phyloP scores from a whole-genome alignment of 495 filamentous ascomycete genomes.

The Glarea lozoyensis region DNA sequence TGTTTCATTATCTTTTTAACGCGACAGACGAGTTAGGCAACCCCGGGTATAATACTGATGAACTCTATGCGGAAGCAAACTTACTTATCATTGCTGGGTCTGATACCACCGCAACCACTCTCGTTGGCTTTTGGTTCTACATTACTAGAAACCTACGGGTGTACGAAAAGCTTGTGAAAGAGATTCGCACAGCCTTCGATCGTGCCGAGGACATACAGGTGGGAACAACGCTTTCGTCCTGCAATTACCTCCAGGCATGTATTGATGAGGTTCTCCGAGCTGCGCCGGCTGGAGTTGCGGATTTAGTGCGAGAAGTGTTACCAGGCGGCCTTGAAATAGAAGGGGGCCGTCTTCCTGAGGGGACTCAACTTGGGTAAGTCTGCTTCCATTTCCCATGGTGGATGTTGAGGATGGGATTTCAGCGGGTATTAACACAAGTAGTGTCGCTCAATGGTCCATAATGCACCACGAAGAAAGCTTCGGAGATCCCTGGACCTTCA shows the following conservation, averaged over 20 bases:
- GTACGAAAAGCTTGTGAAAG: slow-evolving; percentile 35
- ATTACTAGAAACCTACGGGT: slow-evolving; percentile 45
- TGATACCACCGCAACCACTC: slow-evolving; percentile 53
- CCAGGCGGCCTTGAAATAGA: slow-evolving; percentile 37
- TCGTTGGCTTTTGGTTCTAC: slow-evolving; percentile 57
- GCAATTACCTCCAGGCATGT: slow-evolving; percentile 42
- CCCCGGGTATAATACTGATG: slow-evolving; percentile 50
- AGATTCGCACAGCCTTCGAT: slow-evolving; percentile 23
- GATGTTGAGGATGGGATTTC: too few species aligned
- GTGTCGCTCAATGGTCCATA: slow-evolving; percentile 41
- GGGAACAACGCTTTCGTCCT: slow-evolving; percentile 15
- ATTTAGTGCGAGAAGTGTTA: slow-evolving; percentile 52
- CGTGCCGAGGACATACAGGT: slow-evolving; percentile 25
- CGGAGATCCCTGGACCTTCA: slow-evolving; percentile 35
- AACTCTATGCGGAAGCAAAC: slow-evolving; percentile 63
- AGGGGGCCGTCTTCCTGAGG: slow-evolving; percentile 16
- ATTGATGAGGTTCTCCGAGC: slow-evolving; percentile 66
- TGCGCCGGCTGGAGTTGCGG: slow-evolving; percentile 50
- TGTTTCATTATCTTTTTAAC: slow-evolving; percentile 48
- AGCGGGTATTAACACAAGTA: too few species aligned
- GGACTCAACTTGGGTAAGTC: slow-evolving; percentile 41
- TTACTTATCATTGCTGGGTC: slow-evolving; percentile 50
- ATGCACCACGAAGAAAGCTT: slow-evolving; percentile 27
- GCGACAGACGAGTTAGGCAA: slow-evolving; percentile 49
- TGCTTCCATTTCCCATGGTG: too few species aligned